A percentile compares a stretch with the other conserved stretches of the same genome.
Conservation (phyloP, 2,329 filamentous ascomycete species). For the Neofusicoccum sp. region DNA sequence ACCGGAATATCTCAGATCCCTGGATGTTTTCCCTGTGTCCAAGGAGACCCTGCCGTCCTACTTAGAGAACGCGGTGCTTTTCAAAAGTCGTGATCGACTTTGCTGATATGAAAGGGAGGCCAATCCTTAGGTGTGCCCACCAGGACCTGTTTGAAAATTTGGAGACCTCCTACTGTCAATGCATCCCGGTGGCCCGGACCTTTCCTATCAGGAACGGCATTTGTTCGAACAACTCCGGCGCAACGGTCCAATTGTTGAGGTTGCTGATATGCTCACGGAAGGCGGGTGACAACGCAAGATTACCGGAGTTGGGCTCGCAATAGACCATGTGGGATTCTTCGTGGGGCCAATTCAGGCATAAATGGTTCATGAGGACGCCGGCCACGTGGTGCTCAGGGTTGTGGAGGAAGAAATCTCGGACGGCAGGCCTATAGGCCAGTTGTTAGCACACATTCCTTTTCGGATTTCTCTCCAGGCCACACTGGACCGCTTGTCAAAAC, state of each 20-base stretch:
- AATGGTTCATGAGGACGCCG: slow-evolving; percentile 1
- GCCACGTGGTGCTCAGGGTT: slow-evolving; percentile 19
- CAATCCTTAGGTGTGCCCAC: not conserved
- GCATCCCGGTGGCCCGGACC: slow-evolving; percentile 8
- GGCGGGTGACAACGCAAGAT: slow-evolving; percentile 6
- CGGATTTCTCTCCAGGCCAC: not conserved
- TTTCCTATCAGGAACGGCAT: slow-evolving; percentile 24
- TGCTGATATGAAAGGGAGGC: not conserved
- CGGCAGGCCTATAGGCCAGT: slow-evolving; percentile 10
- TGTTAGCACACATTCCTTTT: not conserved
- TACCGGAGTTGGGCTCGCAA: slow-evolving; percentile 13
- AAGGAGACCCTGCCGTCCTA: not conserved
- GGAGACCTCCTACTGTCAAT: not conserved
- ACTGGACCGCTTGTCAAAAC: not conserved
- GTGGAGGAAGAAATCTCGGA: slow-evolving; percentile 20
- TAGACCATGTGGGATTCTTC: slow-evolving; percentile 18
- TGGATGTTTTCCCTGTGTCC: not conserved
- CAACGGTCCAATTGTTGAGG: slow-evolving; percentile 33
- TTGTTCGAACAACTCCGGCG: slow-evolving; percentile 27
- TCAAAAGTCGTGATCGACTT: too few relatives aligned
- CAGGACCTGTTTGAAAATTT: not conserved
- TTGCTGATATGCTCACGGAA: slow-evolving; percentile 34
- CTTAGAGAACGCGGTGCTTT: not conserved
- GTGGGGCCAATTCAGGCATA: slow-evolving; percentile 17
- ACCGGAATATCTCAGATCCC: too few relatives aligned